Conservation (phyloP, 306 rosid genomes). For the Rosa rugosa region DNA sequence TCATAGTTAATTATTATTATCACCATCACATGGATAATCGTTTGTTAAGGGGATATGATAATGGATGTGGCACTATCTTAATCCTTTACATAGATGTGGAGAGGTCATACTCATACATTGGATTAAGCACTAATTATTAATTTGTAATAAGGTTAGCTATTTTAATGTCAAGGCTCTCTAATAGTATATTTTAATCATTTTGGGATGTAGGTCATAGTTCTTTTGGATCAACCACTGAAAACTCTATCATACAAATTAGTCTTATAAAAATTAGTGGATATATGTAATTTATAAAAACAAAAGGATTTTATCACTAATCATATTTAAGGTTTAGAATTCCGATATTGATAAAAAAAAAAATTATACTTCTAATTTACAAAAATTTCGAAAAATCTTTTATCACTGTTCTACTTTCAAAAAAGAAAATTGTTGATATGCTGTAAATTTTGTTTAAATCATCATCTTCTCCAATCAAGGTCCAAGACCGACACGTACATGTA, state of each 20-base stretch:
- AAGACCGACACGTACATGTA: not conserved
- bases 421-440: too few relatives aligned
- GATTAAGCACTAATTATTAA: slow-evolving; percentile 9
- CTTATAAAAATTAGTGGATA: too few relatives aligned
- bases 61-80: slow-evolving; percentile 10
- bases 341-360: too few relatives aligned
- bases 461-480: not conserved
- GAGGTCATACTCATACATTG: not conserved
- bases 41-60: slow-evolving; percentile 4
- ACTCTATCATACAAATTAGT: not conserved
- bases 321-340: too few relatives aligned
- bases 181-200: not conserved
- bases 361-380: too few relatives aligned
- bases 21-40: not conserved
- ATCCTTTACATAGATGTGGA: not conserved
- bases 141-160: not conserved
- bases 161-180: not conserved
- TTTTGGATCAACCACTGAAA: not conserved
- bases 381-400: too few relatives aligned
- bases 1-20: not conserved
- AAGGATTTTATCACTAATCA: too few relatives aligned
- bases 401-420: too few relatives aligned
- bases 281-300: too few relatives aligned
- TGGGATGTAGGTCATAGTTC: not conserved
- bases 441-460: too few relatives aligned